phyloP scores from a whole-genome alignment of 2,329 filamentous ascomycete species.

The Elsinoe perseae region DNA sequence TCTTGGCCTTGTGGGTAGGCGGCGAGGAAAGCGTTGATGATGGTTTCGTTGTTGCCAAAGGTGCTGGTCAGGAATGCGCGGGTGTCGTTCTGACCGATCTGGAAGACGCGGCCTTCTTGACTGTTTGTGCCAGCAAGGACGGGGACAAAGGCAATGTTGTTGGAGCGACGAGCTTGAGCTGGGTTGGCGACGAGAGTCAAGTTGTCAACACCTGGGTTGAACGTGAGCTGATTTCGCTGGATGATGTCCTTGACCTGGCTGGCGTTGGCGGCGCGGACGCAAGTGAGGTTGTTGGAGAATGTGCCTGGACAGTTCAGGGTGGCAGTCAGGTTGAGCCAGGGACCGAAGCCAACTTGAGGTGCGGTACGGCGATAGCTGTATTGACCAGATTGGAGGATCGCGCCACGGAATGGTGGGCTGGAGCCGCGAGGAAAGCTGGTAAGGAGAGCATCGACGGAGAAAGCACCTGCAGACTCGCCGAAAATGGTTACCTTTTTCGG shows the following conservation, averaged over 20 bases:
- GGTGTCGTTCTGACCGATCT: conserved; percentile 25
- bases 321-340: conserved; percentile 24
- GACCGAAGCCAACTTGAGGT: conserved; percentile 13
- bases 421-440: conserved; percentile 23
- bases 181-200: conserved; percentile 28
- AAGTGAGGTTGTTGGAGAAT: conserved; percentile 25
- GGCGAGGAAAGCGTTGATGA: conserved; percentile 23
- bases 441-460: conserved; percentile 28
- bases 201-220: conserved; percentile 29
- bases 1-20: conserved; percentile 24
- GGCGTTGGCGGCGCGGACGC: conserved; percentile 28
- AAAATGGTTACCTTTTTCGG: conserved; percentile 33
- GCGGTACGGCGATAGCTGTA: conserved; percentile 23
- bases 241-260: conserved; percentile 28
- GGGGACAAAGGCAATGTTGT: conserved; percentile 30
- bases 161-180: conserved; percentile 22
- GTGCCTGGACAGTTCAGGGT: conserved; percentile 25
- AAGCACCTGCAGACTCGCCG: conserved; percentile 30
- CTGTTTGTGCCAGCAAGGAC: conserved; percentile 30
- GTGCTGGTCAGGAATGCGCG: conserved; percentile 20
- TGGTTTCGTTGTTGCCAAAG: conserved; percentile 21
- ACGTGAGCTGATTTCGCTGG: conserved; percentile 26
- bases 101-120: conserved; percentile 32
- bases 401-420: conserved; percentile 29
- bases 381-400: conserved; percentile 29